These are phyloP conservation scores for Hypoxylon sp. DNA, from an alignment of 2,329 filamentous ascomycete genomes.

Conservation along the genomic window DNA sequence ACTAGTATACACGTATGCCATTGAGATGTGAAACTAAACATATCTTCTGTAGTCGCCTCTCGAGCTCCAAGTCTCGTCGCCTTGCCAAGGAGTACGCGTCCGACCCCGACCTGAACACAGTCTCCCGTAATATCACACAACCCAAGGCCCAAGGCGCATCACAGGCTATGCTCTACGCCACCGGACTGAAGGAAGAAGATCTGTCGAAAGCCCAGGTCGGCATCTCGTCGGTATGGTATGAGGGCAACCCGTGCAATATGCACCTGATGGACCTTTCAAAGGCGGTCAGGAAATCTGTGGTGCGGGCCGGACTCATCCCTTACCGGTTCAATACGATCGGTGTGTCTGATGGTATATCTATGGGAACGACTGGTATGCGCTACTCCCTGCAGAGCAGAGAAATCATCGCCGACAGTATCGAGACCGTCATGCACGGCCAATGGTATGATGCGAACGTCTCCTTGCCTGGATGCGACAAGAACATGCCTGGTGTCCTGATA, in stretches of 20 bases:
- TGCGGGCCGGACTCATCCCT: slow-evolving; percentile 79
- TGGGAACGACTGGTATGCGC: slow-evolving; percentile 97
- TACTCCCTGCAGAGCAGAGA: slow-evolving; percentile 95
- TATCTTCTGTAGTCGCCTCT: slow-evolving; percentile 53
- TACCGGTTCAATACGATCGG: slow-evolving; percentile 99
- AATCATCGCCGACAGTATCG: slow-evolving; percentile 96
- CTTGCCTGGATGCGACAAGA: slow-evolving; percentile 98
- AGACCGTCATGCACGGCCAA: slow-evolving; percentile 98
- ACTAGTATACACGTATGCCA: background rate
- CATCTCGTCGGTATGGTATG: slow-evolving; percentile 98
- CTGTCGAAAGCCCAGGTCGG: slow-evolving; percentile 98
- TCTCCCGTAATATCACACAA: slow-evolving; percentile 87
- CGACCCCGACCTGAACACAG: slow-evolving; percentile 75
- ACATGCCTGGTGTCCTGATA: slow-evolving; percentile 93
- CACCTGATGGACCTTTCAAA: slow-evolving; percentile 90
- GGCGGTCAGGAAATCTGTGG: slow-evolving; percentile 69
- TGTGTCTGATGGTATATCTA: slow-evolving; percentile 96
- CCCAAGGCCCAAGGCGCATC: slow-evolving; percentile 98
- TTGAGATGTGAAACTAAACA: slow-evolving; percentile 15
- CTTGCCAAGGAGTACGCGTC: no score
- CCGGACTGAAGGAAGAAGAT: slow-evolving; percentile 83
- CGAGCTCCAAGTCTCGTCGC: slow-evolving; percentile 59
- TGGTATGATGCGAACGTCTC: slow-evolving; percentile 99
- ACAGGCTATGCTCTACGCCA: slow-evolving; percentile 98
- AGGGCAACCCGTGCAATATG: slow-evolving; percentile 99